A percentile compares a stretch with the other conserved stretches of the same genome.
Conservation (phyloP, 257 asterid genomes). For the Capsicum pubescens region DNA sequence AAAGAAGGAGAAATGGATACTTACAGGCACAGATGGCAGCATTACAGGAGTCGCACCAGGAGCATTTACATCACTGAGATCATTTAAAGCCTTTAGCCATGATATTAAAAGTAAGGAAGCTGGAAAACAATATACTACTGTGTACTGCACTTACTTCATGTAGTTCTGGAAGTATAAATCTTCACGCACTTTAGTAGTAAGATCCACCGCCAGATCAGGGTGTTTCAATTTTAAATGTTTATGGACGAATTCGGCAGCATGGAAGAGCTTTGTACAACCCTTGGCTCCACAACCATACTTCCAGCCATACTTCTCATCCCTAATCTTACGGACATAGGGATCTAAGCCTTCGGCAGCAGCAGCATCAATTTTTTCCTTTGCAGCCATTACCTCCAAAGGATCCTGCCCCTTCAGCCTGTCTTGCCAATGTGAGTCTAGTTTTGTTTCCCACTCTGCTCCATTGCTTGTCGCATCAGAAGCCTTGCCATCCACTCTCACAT, state of each 20-base stretch:
- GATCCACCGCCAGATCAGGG: slow-evolving; percentile 73
- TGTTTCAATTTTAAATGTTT: slow-evolving; percentile 97
- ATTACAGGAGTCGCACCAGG: slow-evolving; percentile 95
- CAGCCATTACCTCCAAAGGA: slow-evolving; percentile 90
- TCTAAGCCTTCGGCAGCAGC: slow-evolving; percentile 87
- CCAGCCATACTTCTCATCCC: slow-evolving; percentile 99
- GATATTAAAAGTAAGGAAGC: slow-evolving; percentile 26
- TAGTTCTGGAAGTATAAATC: slow-evolving; percentile 90
- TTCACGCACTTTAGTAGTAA: slow-evolving; percentile 85
- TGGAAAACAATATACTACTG: neutral
- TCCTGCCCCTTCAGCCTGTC: slow-evolving; percentile 89
- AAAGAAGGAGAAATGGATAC: slow-evolving; percentile 16
- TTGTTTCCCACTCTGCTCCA: slow-evolving; percentile 86
- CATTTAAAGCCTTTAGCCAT: slow-evolving; percentile 35
- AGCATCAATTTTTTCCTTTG: slow-evolving; percentile 92
- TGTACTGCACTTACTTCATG: slow-evolving; percentile 70
- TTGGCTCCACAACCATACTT: slow-evolving; percentile 99
- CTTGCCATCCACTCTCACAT: slow-evolving; percentile 74
- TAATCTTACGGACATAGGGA: slow-evolving; percentile 88
- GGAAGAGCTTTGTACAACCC: slow-evolving; percentile 99
- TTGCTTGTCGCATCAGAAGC: slow-evolving; percentile 50
- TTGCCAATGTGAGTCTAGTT: slow-evolving; percentile 83
- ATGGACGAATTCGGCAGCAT: slow-evolving; percentile 91
- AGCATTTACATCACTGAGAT: slow-evolving; percentile 85
- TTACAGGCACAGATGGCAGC: slow-evolving; percentile 85